Evolutionary conservation across 768 basidiomycete genomes (phyloP).

Genomic region (Royoungia palumana): DNA sequence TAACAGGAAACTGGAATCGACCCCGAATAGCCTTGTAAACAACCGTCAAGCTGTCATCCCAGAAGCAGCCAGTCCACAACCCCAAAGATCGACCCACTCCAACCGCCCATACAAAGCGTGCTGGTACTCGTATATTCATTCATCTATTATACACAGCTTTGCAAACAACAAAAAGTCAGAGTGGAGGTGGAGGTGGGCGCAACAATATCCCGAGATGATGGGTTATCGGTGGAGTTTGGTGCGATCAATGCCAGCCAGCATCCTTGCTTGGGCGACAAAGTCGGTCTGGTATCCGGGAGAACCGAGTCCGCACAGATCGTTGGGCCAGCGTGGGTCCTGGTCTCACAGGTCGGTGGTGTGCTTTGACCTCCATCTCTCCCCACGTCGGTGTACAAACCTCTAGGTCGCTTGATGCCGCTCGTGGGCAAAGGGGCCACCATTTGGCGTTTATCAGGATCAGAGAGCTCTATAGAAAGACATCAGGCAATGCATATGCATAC

Average conservation of each 20-base stretch:
- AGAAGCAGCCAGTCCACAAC: background rate
- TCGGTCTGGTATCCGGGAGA: conserved; percentile 49
- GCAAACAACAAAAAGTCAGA: background rate
- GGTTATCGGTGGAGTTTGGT: background rate
- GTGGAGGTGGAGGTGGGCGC: no score
- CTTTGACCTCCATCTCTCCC: conserved; percentile 8
- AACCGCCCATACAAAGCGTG: background rate
- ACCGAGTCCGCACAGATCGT: conserved; percentile 24
- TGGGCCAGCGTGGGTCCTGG: background rate
- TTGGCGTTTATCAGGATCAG: conserved; percentile 34
- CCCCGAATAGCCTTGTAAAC: conserved; percentile 14
- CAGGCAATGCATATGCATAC: background rate
- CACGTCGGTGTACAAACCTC: background rate
- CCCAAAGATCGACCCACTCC: background rate
- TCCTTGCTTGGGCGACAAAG: conserved; percentile 32
- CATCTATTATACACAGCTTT: background rate
- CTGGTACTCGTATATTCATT: background rate
- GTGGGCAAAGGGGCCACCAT: conserved; percentile 9
- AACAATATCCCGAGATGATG: no score
- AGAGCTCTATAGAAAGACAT: conserved; percentile 31
- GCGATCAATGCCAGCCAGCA: conserved; percentile 15
- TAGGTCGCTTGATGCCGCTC: background rate
- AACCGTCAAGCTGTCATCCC: conserved; percentile 15
- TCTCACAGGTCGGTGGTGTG: conserved; percentile 3
- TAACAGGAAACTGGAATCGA: background rate